Conservation (phyloP, 176 grass and related monocot genomes). For the Pontederia paniculata region DNA sequence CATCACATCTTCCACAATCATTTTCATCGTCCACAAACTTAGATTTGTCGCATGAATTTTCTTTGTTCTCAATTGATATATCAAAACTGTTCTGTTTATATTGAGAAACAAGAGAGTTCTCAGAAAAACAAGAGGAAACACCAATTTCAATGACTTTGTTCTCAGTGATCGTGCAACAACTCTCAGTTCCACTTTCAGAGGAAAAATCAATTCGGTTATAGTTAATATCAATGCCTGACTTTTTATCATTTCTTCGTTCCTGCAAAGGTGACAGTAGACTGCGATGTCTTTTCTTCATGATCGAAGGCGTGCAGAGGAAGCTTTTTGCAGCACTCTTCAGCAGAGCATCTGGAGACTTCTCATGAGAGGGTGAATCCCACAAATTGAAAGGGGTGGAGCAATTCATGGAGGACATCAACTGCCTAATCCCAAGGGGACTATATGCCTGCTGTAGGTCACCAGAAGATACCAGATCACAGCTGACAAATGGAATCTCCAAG, state of each 20-base stretch:
- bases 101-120: conserved; percentile 12
- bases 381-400: conserved; percentile 47
- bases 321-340: conserved; percentile 68
- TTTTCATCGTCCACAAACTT: conserved; percentile 17
- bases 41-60: conserved; percentile 8
- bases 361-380: conserved; percentile 52
- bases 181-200: conserved; percentile 9
- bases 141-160: conserved; percentile 16
- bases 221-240: conserved; percentile 18
- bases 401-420: conserved; percentile 62
- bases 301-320: conserved; percentile 61
- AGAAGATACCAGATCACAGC: conserved; percentile 79
- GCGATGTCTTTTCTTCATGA: conserved; percentile 80
- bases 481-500: conserved; percentile 87
- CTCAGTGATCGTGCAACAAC: conserved; percentile 18
- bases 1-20: not conserved
- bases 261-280: conserved; percentile 60
- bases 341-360: conserved; percentile 46
- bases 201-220: conserved; percentile 14
- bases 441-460: conserved; percentile 61
- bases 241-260: conserved; percentile 47
- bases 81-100: conserved; percentile 27
- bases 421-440: conserved; percentile 87
- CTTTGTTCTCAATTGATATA: conserved; percentile 26
- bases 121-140: not conserved